Base-by-base conservation (phyloP, 2,329 filamentous ascomycete species). In the Paraconiothyrium brasiliense region DNA sequence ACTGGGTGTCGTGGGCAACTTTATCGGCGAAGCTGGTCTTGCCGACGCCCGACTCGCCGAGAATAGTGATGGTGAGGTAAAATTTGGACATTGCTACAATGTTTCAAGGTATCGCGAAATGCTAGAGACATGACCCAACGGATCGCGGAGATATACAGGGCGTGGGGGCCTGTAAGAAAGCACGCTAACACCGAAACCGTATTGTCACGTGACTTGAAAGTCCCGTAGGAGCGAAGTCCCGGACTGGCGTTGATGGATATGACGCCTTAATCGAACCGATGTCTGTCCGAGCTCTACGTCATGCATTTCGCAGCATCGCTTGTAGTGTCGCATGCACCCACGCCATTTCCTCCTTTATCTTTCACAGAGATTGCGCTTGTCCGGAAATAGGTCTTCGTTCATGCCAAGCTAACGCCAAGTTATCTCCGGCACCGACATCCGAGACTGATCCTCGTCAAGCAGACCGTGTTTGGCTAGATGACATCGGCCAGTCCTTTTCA, bases 21-120 rank as follows among this genome's bases (percentile, higher is more conserved):
- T 70, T 70, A 63, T 75, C 72, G 13, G 54, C 58, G 57, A 75
- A 68, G 51, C 69, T 70, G 48, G 72, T 72, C 49, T 75, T 74
- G 20, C 72, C 71, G 1, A 71, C 68, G 20, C 54, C 59, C 1
- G 61, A 52, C 51, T 71, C 69, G 14, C 71, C 72, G 14, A 75
- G 58, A 16, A 75, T 59, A 10, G 68, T 61, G 16, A 73, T 49
- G 14, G 37, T 35, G 27, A 41, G 32, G 14, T 20, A 5, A 20
- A 7, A 4, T 13, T 6, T 20, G 11, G 50, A 27, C 44, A 49
- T 35, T 3, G 49, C 14, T 24, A 16, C n/a, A 27, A 30, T 1
- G 14, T 4, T 20, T 37, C 11, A 22, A 46, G 32, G 1, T 22
- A n/a, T 10, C 10, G 20, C 3, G n/a, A 10, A 27, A 3, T 24